Evolutionary conservation across 1,284 basidiomycete species (phyloP).

Genomic region (Pascua guehoae): DNA sequence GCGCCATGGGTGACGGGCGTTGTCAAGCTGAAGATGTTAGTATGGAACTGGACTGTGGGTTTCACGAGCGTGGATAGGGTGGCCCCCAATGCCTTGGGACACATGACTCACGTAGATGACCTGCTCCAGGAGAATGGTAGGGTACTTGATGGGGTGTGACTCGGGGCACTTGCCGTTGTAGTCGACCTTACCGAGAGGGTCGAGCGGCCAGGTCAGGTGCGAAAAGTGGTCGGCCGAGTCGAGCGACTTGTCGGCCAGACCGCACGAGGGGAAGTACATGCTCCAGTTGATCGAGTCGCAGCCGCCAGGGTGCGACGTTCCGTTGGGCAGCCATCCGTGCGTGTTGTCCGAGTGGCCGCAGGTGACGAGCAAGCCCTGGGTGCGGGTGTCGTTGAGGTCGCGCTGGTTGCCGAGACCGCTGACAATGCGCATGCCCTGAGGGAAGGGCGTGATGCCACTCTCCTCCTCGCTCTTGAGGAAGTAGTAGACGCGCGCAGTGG

Average conservation of each 20-base stretch:
- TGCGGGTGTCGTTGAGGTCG: constrained; percentile 14
- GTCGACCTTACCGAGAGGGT: constrained; percentile 15
- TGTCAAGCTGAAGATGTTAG: too few relatives aligned
- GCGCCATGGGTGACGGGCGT: constrained; percentile 1
- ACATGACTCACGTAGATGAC: constrained; percentile 3
- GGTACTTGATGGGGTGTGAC: constrained; percentile 38
- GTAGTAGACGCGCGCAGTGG: constrained; percentile 41
- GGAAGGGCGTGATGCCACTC: constrained; percentile 39
- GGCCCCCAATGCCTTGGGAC: too few relatives aligned
- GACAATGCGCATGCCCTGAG: constrained; percentile 43
- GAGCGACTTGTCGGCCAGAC: constrained; percentile 26
- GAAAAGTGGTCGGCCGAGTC: constrained; percentile 38
- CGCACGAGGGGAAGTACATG: constrained; percentile 41
- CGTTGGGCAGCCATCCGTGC: constrained; percentile 31
- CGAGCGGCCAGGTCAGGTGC: constrained; percentile 39
- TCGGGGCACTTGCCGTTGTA: constrained; percentile 32
- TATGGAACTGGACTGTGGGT: too few relatives aligned
- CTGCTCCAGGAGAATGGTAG: constrained; percentile 37
- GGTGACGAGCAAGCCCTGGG: constrained; percentile 27
- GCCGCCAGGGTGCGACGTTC: constrained; percentile 28
- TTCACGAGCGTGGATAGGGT: too few relatives aligned
- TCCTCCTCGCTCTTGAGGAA: constrained; percentile 23
- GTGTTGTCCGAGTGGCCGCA: constrained; percentile 27
- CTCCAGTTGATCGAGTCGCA: constrained; percentile 23
- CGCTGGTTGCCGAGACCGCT: constrained; percentile 28